Evolutionary conservation across 345 rosid genomes (phyloP).

Genomic region (Ceriops decandra): DNA sequence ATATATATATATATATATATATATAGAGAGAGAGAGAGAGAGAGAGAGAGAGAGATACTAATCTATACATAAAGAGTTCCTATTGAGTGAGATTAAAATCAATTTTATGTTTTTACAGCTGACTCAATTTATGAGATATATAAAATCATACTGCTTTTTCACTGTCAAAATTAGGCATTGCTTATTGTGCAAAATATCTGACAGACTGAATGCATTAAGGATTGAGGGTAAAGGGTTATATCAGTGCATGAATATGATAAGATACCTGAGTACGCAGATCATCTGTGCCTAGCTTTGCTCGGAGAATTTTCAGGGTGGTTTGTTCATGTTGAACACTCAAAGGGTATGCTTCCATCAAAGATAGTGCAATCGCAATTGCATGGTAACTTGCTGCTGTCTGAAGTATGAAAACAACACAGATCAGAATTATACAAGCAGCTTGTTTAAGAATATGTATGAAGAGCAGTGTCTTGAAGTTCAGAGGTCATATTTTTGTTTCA

Average conservation of each 20-base stretch:
- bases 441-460: background rate
- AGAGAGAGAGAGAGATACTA: too few relatives aligned
- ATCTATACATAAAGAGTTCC: too few relatives aligned
- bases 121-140: background rate
- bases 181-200: background rate
- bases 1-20: background rate
- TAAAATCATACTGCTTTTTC: background rate
- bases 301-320: conserved; percentile 88
- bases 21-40: too few relatives aligned
- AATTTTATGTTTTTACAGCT: too few relatives aligned
- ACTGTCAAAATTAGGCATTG: background rate
- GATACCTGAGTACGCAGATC: conserved; percentile 97
- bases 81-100: too few relatives aligned
- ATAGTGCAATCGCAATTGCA: conserved; percentile 99
- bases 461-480: conserved; percentile 6
- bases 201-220: background rate
- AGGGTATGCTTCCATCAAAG: conserved; percentile 97
- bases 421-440: conserved; percentile 9
- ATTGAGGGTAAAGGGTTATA: too few relatives aligned
- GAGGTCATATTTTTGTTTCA: conserved; percentile 2
- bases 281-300: conserved; percentile 94
- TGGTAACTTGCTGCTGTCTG: conserved; percentile 99
- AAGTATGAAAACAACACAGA: background rate
- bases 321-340: conserved; percentile 98
- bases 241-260: conserved; percentile 1